Evolutionary conservation across 2,329 filamentous ascomycete genomes (phyloP).

Genomic region (Huntiella omanensis): DNA sequence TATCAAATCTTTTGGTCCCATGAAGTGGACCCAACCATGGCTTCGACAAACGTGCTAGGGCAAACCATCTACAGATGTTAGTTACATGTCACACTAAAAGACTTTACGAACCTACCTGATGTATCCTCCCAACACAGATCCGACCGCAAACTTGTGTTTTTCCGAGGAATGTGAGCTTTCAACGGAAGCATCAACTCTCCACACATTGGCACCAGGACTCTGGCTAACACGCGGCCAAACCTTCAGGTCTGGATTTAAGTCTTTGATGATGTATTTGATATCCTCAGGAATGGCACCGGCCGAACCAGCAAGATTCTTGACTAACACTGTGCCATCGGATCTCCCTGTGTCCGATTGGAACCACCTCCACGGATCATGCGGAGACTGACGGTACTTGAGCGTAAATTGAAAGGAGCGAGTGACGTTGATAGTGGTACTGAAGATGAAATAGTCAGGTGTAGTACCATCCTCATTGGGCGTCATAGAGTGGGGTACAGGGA

Average conservation of each 20-base stretch:
- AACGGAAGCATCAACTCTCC: constrained; percentile 43
- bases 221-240: constrained; percentile 41
- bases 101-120: constrained; percentile 25
- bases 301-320: constrained; percentile 17
- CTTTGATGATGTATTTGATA: constrained; percentile 36
- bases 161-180: constrained; percentile 33
- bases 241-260: constrained; percentile 35
- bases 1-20: constrained; percentile 43
- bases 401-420: constrained; percentile 32
- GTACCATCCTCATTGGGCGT: constrained; percentile 5
- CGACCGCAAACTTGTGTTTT: constrained; percentile 42
- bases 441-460: constrained; percentile 2
- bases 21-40: constrained; percentile 85
- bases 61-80: constrained; percentile 45
- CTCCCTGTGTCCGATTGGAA: constrained; percentile 43
- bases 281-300: constrained; percentile 20
- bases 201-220: constrained; percentile 48
- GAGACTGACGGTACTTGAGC: constrained; percentile 42
- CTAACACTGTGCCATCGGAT: constrained; percentile 42
- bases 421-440: constrained; percentile 5
- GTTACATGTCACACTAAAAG: not conserved
- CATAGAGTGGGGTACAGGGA: constrained; percentile 13
- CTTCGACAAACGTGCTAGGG: constrained; percentile 57
- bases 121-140: constrained; percentile 38
- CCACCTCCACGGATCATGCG: constrained; percentile 47